These are phyloP conservation scores for Obba rivulosa DNA, from an alignment of 768 basidiomycete genomes.

Conservation along the genomic window DNA sequence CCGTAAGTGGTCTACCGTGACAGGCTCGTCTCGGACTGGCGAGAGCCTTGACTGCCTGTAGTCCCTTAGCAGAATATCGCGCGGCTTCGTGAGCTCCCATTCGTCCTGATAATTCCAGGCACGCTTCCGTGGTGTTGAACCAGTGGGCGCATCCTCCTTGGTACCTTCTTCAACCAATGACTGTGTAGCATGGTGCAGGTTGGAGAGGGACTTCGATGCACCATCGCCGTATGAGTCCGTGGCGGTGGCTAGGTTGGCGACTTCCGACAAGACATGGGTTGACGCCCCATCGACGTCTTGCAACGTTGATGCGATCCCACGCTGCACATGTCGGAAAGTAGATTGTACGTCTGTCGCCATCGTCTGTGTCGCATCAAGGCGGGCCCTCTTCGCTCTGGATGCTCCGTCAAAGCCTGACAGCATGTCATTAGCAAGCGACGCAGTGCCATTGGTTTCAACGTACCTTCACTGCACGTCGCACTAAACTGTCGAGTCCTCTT, in stretches of 20 bases:
- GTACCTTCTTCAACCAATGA: constrained; percentile 52
- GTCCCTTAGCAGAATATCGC: constrained; percentile 52
- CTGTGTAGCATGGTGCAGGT: constrained; percentile 45
- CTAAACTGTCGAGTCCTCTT: constrained; percentile 40
- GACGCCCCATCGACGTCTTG: constrained; percentile 40
- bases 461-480: constrained; percentile 40
- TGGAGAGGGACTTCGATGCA: constrained; percentile 38
- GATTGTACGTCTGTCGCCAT: constrained; percentile 46
- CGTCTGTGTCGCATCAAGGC: constrained; percentile 51
- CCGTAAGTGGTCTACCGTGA: constrained; percentile 32
- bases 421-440: constrained; percentile 1
- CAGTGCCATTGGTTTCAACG: not conserved
- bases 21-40: constrained; percentile 28
- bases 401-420: constrained; percentile 57
- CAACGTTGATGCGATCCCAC: constrained; percentile 45
- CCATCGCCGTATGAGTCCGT: constrained; percentile 40
- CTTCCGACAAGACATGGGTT: constrained; percentile 44
- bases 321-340: constrained; percentile 47
- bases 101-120: constrained; percentile 62
- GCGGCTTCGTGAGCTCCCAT: constrained; percentile 65
- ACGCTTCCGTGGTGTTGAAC: constrained; percentile 73
- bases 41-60: constrained; percentile 37
- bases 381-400: constrained; percentile 58
- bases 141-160: constrained; percentile 61
- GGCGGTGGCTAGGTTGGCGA: constrained; percentile 33